These are phyloP conservation scores for Acidiella bohemica DNA, from an alignment of 495 filamentous ascomycete species.

Conservation along the genomic window DNA sequence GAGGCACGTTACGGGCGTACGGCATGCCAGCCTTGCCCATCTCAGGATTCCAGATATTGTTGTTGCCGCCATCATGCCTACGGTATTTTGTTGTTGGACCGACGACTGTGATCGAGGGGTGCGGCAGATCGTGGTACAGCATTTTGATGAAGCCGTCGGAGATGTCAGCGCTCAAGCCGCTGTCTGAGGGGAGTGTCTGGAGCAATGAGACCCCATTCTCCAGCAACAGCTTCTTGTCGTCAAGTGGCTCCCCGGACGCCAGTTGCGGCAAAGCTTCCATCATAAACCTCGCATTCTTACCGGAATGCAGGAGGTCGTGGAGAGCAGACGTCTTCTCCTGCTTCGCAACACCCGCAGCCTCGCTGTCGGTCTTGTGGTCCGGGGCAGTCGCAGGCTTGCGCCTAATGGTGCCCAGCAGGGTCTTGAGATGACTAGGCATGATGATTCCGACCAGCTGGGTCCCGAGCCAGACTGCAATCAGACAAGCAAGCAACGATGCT, in stretches of 20 bases:
- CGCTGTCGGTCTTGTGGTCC: slow-evolving; percentile 27
- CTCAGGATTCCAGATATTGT: slow-evolving; percentile 30
- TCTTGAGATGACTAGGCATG: slow-evolving; percentile 14
- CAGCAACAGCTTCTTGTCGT: slow-evolving; percentile 29
- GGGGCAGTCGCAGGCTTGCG: slow-evolving; percentile 25
- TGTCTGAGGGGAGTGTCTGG: slow-evolving; percentile 25
- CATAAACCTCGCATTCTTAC: slow-evolving; percentile 23
- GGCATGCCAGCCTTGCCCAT: slow-evolving; percentile 35
- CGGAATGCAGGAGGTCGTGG: slow-evolving; percentile 25
- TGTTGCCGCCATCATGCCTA: slow-evolving; percentile 29
- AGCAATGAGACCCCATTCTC: slow-evolving; percentile 31
- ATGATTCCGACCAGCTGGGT: background rate
- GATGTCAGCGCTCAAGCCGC: slow-evolving; percentile 21
- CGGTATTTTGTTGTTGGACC: slow-evolving; percentile 26
- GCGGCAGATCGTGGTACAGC: slow-evolving; percentile 23
- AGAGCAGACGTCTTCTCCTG: slow-evolving; percentile 22
- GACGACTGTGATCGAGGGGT: slow-evolving; percentile 20
- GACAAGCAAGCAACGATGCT: background rate
- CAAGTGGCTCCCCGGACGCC: slow-evolving; percentile 27
- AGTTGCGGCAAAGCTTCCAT: slow-evolving; percentile 23
- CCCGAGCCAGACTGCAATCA: background rate
- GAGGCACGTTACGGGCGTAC: slow-evolving; percentile 22
- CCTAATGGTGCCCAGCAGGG: slow-evolving; percentile 24
- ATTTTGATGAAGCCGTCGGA: slow-evolving; percentile 26
- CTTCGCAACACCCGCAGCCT: background rate